Base-by-base conservation (phyloP, 2,329 filamentous ascomycete species). In the Capronia americana region DNA sequence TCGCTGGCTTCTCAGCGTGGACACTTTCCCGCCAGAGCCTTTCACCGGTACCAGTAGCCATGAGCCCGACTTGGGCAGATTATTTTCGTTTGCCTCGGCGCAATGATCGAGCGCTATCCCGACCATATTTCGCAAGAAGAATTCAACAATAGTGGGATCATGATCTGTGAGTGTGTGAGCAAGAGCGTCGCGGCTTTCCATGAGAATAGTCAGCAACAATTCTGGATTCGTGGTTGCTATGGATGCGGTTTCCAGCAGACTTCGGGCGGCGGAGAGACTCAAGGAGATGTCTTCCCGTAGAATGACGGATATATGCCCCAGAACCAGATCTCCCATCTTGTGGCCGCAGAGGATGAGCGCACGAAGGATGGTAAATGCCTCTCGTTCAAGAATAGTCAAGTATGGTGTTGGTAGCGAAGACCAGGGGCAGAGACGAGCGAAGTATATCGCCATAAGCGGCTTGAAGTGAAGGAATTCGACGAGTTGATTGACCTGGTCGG, bases 51-150 rank as follows among this genome's bases (percentile, higher is more conserved):
- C 54, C n/a, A 61, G 10, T 41, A 26, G 38, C 56, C 56, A 58
- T n/a, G 56, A 58, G 11, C 56, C 38, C 0, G 56, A 41, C 12
- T 34, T 58, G 20, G 14, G 10, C 12, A 28, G 17, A 44, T 38
- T 24, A 23, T 7, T 46, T 10, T 58, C 56, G 14, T 26, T 58
- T 2, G 56, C 38, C 38, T 58, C 56, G 12, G 56, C 56, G 26
- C 56, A 58, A 46, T 58, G 56, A 28, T 58, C 56, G 38, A 58
- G 23, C 56, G 41, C 56, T 3, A 41, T 26, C 14, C 56, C 56
- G 38, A 58, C 41, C 34, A 58, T 58, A 20, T 58, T 46, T 14
- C 38, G 56, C 56, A 58, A 46, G 56, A 58, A 58, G 26, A 26
- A 58, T 44, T 30, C 32, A 28, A 58, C 56, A 38, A 26, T 17